phyloP scores from a whole-genome alignment of 495 filamentous ascomycete genomes.

The Hapsidospora chrysogenum region DNA sequence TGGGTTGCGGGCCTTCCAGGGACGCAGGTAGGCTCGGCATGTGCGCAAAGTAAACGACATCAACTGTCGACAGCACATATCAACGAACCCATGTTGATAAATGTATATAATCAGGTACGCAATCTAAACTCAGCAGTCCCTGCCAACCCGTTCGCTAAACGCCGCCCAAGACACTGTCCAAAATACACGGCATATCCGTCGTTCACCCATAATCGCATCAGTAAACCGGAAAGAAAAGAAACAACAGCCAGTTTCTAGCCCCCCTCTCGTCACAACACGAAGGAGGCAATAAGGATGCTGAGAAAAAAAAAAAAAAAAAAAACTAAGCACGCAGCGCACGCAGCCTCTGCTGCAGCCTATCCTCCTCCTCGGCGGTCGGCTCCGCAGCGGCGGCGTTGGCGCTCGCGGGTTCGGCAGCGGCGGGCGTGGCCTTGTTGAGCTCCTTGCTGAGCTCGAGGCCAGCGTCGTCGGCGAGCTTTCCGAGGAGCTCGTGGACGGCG shows the following conservation, averaged over 20 bases:
- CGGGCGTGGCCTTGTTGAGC: conserved; percentile 43
- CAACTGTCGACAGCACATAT: too few species aligned
- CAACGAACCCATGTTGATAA: too few species aligned
- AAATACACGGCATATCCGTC: too few species aligned
- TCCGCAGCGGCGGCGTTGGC: conserved; percentile 21
- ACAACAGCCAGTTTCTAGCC: neutral
- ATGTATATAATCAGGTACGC: too few species aligned
- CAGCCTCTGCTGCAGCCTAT: conserved; percentile 42
- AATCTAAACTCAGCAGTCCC: too few species aligned
- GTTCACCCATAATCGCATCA: too few species aligned
- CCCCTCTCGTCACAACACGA: neutral
- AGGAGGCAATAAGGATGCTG: neutral
- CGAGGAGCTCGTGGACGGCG: conserved; percentile 64
- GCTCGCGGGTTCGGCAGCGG: conserved; percentile 29
- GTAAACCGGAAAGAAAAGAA: neutral
- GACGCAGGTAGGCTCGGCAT: too few species aligned
- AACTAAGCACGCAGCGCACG: conserved; percentile 31
- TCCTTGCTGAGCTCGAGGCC: conserved; percentile 58
- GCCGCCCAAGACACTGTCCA: neutral
- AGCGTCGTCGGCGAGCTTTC: conserved; percentile 68
- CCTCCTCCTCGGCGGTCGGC: conserved; percentile 44
- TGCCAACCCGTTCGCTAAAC: neutral
- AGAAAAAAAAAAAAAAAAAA: neutral
- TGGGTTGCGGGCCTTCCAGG: neutral
- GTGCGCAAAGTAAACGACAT: too few species aligned